phyloP scores from a whole-genome alignment of 108 stramenopile species.

The Fragilariopsis cylindrus region DNA sequence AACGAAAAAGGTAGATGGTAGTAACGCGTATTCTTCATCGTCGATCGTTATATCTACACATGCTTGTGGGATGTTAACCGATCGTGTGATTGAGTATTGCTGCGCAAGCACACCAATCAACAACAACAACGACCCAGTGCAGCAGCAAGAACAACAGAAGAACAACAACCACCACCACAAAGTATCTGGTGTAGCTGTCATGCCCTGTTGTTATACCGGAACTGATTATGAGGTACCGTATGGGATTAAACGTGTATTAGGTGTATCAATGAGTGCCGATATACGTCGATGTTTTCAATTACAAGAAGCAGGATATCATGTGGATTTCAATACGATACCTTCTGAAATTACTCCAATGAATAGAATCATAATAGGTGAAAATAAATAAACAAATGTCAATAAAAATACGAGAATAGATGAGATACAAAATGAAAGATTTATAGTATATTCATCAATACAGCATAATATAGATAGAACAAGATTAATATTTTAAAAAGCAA shows the following conservation, averaged over 20 bases:
- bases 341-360: constrained; percentile 54
- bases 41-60: constrained; percentile 6
- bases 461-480: too few species aligned
- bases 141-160: too few species aligned
- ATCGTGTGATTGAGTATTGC: background rate
- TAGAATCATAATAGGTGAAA: constrained; percentile 55
- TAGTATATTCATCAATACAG: too few species aligned
- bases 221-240: constrained; percentile 49
- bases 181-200: constrained; percentile 43
- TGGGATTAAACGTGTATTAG: constrained; percentile 45
- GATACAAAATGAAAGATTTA: too few species aligned
- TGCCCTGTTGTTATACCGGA: constrained; percentile 67
- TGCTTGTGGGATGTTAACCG: constrained; percentile 1
- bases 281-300: constrained; percentile 35
- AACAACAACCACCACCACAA: background rate
- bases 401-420: too few species aligned
- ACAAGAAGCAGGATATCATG: constrained; percentile 45
- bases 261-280: constrained; percentile 47
- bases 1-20: constrained; percentile 12
- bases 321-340: constrained; percentile 52
- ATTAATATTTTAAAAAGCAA: too few species aligned
- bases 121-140: background rate
- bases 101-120: background rate
- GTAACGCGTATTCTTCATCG: too few species aligned
- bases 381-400: too few species aligned